These are phyloP conservation scores for Populus hybrid DNA, from an alignment of 441 rosid species.

Conservation along the genomic window DNA sequence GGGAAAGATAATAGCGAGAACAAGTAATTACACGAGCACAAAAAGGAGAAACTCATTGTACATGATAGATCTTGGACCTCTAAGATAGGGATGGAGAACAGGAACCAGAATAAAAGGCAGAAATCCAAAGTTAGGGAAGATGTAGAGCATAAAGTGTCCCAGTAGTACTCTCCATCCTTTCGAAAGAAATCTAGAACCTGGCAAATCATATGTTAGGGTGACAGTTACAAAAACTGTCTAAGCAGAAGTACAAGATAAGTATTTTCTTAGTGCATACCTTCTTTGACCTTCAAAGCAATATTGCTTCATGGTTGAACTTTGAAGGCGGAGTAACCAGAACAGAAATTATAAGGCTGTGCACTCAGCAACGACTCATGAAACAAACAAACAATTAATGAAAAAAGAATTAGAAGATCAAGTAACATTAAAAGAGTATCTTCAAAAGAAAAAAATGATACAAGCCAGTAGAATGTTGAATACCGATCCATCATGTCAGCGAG, in stretches of 20 bases:
- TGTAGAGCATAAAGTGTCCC: too few relatives aligned
- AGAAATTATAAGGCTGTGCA: neutral
- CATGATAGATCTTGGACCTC: too few relatives aligned
- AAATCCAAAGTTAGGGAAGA: too few relatives aligned
- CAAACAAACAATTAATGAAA: neutral
- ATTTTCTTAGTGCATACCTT: constrained; percentile 6
- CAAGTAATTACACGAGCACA: too few relatives aligned
- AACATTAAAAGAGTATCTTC: neutral
- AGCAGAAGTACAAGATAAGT: neutral
- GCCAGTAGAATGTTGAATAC: neutral
- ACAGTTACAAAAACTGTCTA: neutral
- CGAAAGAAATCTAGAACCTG: too few relatives aligned
- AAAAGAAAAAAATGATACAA: neutral
- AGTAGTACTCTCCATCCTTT: too few relatives aligned
- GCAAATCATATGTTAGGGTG: too few relatives aligned
- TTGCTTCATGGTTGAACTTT: neutral
- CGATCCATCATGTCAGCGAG: neutral
- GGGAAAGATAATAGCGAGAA: neutral
- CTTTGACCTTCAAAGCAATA: constrained; percentile 4
- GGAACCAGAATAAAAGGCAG: too few relatives aligned
- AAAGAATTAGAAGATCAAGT: too few relatives aligned
- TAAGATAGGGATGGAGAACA: too few relatives aligned
- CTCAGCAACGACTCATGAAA: neutral
- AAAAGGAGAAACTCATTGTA: too few relatives aligned
- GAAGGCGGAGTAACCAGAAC: neutral